phyloP scores from a whole-genome alignment of 352 stramenopile species.

The Albugo laibachii region DNA sequence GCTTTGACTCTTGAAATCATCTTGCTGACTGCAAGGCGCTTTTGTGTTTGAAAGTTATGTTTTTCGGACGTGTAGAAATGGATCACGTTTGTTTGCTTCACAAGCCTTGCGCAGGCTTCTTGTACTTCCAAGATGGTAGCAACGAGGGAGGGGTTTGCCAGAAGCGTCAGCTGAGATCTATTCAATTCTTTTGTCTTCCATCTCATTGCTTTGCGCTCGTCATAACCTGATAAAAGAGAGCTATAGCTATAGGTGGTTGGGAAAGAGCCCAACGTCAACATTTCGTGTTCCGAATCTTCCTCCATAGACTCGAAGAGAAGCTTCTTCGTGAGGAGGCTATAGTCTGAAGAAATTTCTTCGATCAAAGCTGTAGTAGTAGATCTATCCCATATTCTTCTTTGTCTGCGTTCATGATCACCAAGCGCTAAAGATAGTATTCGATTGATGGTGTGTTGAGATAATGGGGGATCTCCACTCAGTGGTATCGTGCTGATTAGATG shows the following conservation, averaged over 20 bases:
- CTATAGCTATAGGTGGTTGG: constrained; percentile 1
- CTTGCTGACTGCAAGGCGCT: not conserved
- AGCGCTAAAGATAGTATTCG: constrained; percentile 24
- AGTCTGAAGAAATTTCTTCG: constrained; percentile 81
- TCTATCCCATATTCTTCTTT: constrained; percentile 9
- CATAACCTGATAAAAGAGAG: not conserved
- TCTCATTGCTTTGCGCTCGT: not conserved
- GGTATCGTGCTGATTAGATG: constrained; percentile 67
- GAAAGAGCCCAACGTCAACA: constrained; percentile 27
- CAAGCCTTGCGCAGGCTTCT: not conserved
- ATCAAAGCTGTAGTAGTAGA: constrained; percentile 37
- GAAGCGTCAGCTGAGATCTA: constrained; percentile 58
- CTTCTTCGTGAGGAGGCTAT: constrained; percentile 87
- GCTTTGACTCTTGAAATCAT: too few species aligned
- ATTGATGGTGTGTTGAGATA: constrained; percentile 44
- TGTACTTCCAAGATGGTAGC: not conserved
- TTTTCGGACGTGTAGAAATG: not conserved
- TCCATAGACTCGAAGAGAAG: constrained; percentile 73
- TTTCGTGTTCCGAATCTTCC: constrained; percentile 34
- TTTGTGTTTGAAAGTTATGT: not conserved
- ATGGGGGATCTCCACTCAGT: constrained; percentile 32
- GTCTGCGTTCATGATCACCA: constrained; percentile 20
- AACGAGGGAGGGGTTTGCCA: constrained; percentile 8
- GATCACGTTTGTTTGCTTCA: not conserved
- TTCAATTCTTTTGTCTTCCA: constrained; percentile 12